These are phyloP conservation scores for Triticum monococcum DNA, from an alignment of 176 grass and related monocot genomes.

Conservation along the genomic window DNA sequence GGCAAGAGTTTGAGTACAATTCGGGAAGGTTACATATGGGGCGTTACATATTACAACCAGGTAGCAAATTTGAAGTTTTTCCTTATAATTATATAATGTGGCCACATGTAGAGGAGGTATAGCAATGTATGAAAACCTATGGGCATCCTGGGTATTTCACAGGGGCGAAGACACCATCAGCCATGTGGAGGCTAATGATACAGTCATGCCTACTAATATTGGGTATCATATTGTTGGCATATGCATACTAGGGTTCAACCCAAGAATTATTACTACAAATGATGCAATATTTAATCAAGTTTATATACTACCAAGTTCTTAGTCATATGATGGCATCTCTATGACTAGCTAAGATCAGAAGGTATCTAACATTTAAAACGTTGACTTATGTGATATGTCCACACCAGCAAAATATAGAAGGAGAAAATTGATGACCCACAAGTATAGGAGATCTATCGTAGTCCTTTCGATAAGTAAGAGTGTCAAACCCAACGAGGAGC, in stretches of 20 bases:
- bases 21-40: no score
- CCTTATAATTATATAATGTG: no score
- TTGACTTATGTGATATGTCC: constrained; percentile 1
- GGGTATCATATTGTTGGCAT: neutral
- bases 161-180: neutral
- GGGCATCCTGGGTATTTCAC: constrained; percentile 7
- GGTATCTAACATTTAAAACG: constrained; percentile 7
- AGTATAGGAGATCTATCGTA: no score
- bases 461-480: no score
- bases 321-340: neutral
- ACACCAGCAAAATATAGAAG: neutral
- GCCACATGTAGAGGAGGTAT: neutral
- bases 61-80: no score
- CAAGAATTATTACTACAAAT: no score
- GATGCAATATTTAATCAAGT: no score
- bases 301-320: no score
- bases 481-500: no score
- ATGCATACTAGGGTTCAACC: no score
- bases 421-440: neutral
- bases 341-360: neutral
- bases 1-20: no score
- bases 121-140: constrained; percentile 1
- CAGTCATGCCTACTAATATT: neutral
- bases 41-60: no score
- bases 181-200: constrained; percentile 27